Evolutionary conservation across 2,329 filamentous ascomycete species (phyloP).

Genomic region (Cercospora zeina): DNA sequence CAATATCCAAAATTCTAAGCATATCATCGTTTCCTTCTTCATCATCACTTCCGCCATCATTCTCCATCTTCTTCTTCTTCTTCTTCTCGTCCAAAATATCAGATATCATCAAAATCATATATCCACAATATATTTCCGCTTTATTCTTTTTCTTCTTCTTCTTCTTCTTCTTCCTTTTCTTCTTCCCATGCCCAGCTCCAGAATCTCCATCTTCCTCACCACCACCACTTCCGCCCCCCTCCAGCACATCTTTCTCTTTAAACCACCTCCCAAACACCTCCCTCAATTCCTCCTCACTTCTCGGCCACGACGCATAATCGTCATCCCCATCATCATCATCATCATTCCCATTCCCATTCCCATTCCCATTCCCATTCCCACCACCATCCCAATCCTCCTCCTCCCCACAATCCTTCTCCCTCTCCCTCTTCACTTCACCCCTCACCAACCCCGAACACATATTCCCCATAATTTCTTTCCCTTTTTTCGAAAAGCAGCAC

Average conservation of each 20-base stretch:
- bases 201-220: neutral
- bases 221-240: no score
- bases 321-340: neutral
- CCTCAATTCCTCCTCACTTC: neutral
- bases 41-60: neutral
- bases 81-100: constrained; percentile 17
- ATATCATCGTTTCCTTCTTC: neutral
- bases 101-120: constrained; percentile 23
- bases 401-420: neutral
- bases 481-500: neutral
- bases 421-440: neutral
- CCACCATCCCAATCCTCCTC: neutral
- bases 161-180: neutral
- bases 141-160: neutral
- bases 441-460: neutral
- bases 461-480: no score
- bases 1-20: constrained; percentile 43
- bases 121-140: constrained; percentile 17
- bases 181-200: neutral
- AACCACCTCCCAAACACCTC: neutral
- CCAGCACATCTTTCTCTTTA: neutral
- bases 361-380: no score
- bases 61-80: constrained; percentile 18
- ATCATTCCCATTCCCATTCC: neutral
- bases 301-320: neutral